Conservation (phyloP, 345 rosid genomes). For the Arabis alpina region DNA sequence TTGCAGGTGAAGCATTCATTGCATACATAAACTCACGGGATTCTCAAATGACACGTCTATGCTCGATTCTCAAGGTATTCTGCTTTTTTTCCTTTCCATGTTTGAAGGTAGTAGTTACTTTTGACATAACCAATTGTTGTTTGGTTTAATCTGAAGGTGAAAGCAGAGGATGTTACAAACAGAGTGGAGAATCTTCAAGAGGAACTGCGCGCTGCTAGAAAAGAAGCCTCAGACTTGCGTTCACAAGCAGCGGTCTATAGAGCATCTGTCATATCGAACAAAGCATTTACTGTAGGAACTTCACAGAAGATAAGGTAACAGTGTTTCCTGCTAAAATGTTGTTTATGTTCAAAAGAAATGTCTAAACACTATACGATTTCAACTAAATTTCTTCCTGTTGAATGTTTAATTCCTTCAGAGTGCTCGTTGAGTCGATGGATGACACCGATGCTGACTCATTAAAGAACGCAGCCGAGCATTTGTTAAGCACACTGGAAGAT, state of each 20-base stretch:
- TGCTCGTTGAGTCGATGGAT: conserved; percentile 81
- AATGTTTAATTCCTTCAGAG: conserved; percentile 51
- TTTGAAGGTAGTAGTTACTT: conserved; percentile 12
- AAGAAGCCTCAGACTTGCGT: conserved; percentile 73
- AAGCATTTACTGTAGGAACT: conserved; percentile 65
- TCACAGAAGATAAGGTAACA: conserved; percentile 62
- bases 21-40: conserved; percentile 83
- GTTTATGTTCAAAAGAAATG: neutral
- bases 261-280: conserved; percentile 71
- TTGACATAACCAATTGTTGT: conserved; percentile 8
- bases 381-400: neutral
- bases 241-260: conserved; percentile 75
- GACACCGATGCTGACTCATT: conserved; percentile 84
- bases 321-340: neutral
- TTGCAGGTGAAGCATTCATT: conserved; percentile 93
- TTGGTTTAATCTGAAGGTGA: conserved; percentile 62
- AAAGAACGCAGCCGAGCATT: conserved; percentile 80
- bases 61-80: conserved; percentile 82
- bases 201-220: conserved; percentile 71
- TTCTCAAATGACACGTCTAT: conserved; percentile 73
- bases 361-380: neutral
- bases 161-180: conserved; percentile 79
- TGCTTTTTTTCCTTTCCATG: conserved; percentile 11
- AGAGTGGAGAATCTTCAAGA: conserved; percentile 83
- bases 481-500: conserved; percentile 67